Base-by-base conservation (phyloP, 2,329 filamentous ascomycete species). In the Apiospora sp. region DNA sequence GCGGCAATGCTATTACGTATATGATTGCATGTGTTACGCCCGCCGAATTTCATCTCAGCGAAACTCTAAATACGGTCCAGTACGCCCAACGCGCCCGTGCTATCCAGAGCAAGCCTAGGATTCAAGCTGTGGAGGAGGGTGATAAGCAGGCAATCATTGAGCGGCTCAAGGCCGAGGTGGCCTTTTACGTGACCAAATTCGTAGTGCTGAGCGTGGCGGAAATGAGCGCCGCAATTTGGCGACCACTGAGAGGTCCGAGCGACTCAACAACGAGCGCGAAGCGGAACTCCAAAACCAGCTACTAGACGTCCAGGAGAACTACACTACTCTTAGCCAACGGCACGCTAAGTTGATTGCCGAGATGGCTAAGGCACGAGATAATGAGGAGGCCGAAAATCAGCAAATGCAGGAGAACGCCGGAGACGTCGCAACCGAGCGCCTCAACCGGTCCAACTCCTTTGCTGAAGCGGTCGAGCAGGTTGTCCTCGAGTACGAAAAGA, bases 21-120 rank as follows among this genome's bases (percentile, higher is more conserved):
- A 98, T 99, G 96, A 96, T 99, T 84, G 96, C 96, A 12, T 99
- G 96, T 83, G 95, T 99, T 43, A 99, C 96, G 0, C 96, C 95
- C 0, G 94, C 96, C 19, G 95, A 98, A 81, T 99, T 99, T 80
- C 96, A 99, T 81, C 87, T 99, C 64, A 98, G 95, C 84, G 96
- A 99, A 84, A 98, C 97, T 0, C 86, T 99, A 72, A 99, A 99
- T 82, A 99, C 96, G 0, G 94, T 99, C 30, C 94, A 98, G 82
- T 99, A 99, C 83, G 96, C 96, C 8, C 96, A 98, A 84, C 91
- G 96, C 75, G 97, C 96, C 75, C 92, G 96, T 75, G 95, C 95
- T 1, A 99, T 99, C 74, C 96, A 99, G 85, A 98, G 94, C 84
- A 98, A 98, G 82, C 97, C 96, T 10, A 92, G 95, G 74, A 98